Base-by-base conservation (phyloP, 1,284 basidiomycete species). In the Gastroboletus turbinatus region DNA sequence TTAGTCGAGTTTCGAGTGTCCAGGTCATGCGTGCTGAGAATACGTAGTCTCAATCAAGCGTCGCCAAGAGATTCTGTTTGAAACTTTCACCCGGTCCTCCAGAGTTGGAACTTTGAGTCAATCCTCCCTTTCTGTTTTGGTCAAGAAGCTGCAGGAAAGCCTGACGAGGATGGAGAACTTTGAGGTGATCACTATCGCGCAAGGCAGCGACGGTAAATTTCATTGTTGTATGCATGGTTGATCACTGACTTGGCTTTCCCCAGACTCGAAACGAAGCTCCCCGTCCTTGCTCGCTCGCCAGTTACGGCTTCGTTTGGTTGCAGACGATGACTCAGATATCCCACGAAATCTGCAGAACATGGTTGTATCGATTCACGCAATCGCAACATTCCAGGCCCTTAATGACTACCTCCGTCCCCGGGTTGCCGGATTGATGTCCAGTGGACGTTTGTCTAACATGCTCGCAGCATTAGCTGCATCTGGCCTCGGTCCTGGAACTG, bases 351-450 rank as follows among this genome's bases (percentile, higher is more conserved):
- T 94, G 55, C 88, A 90, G 62, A 93, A 93, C 60, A 90, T 98
- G 63, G 91, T 94, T 46, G 92, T 97, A 35, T 97, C 94, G 4
- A 96, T 98, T 58, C 95, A 97, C 68, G 95, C 94, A 4, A 96
- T 98, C 57, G 95, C 96, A 0, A 96, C 94, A 0, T 94, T 98
- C 80, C 93, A 96, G 72, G 93, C 94, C 0, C 80, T 98, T 32
- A 93, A 96, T 66, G 94, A 96, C 71, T 98, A 97, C 70, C 82
- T 98, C 13, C 87, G 94, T 0, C 95, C 95, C 17, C 82, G 94
- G 9, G 87, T 98, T 23, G 81, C 92, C n/a, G 92, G 92, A 8
- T 73, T 90, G 6, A 73, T 87, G 46, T 80, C 81, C 8, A 77
- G 81, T 56, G 79, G 83, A 29, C 82, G 93, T 14, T 73, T 98